Conservation (phyloP, 2,329 filamentous ascomycete species). For the Diaporthe batatas region DNA sequence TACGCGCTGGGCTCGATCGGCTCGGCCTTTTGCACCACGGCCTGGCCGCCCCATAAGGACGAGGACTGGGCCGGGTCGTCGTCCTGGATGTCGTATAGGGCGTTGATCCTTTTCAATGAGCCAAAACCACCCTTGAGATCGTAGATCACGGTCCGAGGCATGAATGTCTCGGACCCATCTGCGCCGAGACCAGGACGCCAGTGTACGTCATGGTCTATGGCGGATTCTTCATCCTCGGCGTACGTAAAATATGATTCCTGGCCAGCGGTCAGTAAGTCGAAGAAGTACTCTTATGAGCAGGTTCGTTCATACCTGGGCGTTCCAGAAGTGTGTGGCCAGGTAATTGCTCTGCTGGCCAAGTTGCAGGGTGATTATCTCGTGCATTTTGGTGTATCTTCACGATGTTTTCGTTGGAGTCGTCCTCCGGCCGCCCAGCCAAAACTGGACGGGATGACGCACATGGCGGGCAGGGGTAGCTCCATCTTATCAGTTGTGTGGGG, state of each 20-base stretch:
- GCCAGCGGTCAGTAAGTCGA: not conserved
- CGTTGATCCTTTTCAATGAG: constrained; percentile 86
- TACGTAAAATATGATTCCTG: constrained; percentile 99
- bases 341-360: constrained; percentile 95
- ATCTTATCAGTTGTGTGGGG: constrained; percentile 33
- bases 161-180: constrained; percentile 91
- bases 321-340: constrained; percentile 97
- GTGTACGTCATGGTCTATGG: constrained; percentile 86
- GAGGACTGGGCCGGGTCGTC: constrained; percentile 47
- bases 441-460: constrained; percentile 34
- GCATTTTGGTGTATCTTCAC: constrained; percentile 69
- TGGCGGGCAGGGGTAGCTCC: constrained; percentile 39
- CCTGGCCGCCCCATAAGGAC: constrained; percentile 65
- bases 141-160: constrained; percentile 91
- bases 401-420: not conserved
- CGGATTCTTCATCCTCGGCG: constrained; percentile 72
- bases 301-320: constrained; percentile 76
- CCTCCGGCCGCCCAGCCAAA: constrained; percentile 29
- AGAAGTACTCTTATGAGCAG: not conserved
- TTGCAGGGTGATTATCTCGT: constrained; percentile 94
- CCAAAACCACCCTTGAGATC: constrained; percentile 96
- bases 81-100: constrained; percentile 77
- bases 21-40: constrained; percentile 76
- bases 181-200: constrained; percentile 86
- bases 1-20: constrained; percentile 80